Percentiles rank a stretch among this genome's conserved stretches.
Evolutionary conservation across 2,329 filamentous ascomycete genomes (phyloP).

Genomic region (Fusarium tanahbumbuense): DNA sequence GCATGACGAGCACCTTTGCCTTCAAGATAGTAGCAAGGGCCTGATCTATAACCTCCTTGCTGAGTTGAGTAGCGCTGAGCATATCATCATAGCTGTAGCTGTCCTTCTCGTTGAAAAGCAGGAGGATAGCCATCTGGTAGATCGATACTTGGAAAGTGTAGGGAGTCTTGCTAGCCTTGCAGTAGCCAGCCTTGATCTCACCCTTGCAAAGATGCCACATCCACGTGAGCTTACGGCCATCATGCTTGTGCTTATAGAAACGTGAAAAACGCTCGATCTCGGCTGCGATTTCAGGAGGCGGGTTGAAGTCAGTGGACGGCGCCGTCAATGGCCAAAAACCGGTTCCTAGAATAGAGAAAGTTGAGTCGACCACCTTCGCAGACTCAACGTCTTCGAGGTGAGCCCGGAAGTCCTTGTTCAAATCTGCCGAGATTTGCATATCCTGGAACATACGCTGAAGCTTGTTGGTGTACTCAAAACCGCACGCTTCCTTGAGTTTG

Average conservation of each 20-base stretch:
- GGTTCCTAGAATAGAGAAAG: slow-evolving; percentile 93
- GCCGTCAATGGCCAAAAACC: slow-evolving; percentile 96
- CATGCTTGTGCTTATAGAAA: slow-evolving; percentile 97
- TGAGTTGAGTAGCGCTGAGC: slow-evolving; percentile 80
- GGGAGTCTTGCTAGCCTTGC: slow-evolving; percentile 87
- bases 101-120: slow-evolving; percentile 94
- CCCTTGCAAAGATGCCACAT: slow-evolving; percentile 98
- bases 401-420: slow-evolving; percentile 90
- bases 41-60: slow-evolving; percentile 85
- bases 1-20: slow-evolving; percentile 85
- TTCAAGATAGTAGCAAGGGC: slow-evolving; percentile 89
- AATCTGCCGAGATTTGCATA: slow-evolving; percentile 98
- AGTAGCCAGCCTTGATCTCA: slow-evolving; percentile 93
- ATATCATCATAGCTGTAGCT: slow-evolving; percentile 90
- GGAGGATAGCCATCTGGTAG: slow-evolving; percentile 95
- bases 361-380: slow-evolving; percentile 81
- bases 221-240: slow-evolving; percentile 96
- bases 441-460: slow-evolving; percentile 99
- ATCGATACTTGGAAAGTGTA: slow-evolving; percentile 98
- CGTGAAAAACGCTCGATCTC: slow-evolving; percentile 90
- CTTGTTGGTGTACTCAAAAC: slow-evolving; percentile 99
- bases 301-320: slow-evolving; percentile 87
- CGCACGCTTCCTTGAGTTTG: slow-evolving; percentile 98
- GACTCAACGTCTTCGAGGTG: slow-evolving; percentile 68
- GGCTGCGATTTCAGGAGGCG: slow-evolving; percentile 84